Evolutionary conservation across 768 basidiomycete species (phyloP).

Genomic region (Mycena polygramma): DNA sequence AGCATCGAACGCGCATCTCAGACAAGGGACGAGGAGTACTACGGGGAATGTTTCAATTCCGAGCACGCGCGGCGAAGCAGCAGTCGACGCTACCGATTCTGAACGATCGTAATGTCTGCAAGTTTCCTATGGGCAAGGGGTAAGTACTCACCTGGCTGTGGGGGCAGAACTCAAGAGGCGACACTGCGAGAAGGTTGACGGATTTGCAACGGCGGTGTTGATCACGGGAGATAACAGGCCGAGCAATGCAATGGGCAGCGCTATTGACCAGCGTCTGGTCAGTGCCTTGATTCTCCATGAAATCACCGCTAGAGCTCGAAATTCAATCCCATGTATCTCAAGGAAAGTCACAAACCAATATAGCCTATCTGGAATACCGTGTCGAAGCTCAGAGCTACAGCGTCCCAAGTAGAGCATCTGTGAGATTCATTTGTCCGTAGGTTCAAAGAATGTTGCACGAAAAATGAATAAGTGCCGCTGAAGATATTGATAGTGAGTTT

Average conservation of each 20-base stretch:
- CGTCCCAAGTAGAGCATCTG: constrained; percentile 13
- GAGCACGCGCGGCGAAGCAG: neutral
- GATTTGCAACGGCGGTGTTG: constrained; percentile 17
- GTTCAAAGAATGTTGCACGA: too few relatives aligned
- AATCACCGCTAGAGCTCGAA: neutral
- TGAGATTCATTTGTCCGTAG: too few relatives aligned
- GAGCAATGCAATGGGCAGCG: neutral
- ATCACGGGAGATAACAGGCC: constrained; percentile 6
- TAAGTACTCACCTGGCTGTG: neutral
- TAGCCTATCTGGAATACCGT: constrained; percentile 16
- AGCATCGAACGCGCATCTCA: constrained; percentile 13
- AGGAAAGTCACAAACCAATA: neutral
- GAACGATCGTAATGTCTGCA: neutral
- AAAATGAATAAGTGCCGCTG: too few relatives aligned
- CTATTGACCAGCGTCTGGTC: neutral
- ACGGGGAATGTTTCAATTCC: neutral
- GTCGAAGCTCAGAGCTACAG: neutral
- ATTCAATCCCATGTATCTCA: too few relatives aligned
- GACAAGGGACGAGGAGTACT: neutral
- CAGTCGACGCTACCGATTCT: constrained; percentile 1
- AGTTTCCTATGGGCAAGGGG: too few relatives aligned
- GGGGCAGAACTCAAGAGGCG: constrained; percentile 6
- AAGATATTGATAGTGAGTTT: too few relatives aligned
- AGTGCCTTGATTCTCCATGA: constrained; percentile 7
- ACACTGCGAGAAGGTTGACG: constrained; percentile 11